Base-by-base conservation (phyloP, 192 early-diverging fungal genomes). In the Rhizophagus clarus region DNA sequence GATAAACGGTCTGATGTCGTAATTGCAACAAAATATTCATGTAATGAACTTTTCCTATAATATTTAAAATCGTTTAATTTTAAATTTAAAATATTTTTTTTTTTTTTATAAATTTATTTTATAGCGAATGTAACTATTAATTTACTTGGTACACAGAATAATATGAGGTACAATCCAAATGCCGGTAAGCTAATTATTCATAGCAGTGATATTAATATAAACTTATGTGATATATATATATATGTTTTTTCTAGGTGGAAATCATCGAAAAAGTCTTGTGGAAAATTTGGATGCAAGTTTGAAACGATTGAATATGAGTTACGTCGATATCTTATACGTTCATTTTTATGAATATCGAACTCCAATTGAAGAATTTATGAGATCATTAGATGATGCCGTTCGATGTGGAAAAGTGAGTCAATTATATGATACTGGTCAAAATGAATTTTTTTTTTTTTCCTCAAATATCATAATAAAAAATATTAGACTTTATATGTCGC, bases 351-450 rank as follows among this genome's bases (percentile, higher is more conserved):
- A 88, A 67, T 88, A 80, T 68, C 49, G 83, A 34, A 90, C 92
- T 0, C 88, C 93, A 2, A 83, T 92, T 20, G 87, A 91, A 70
- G 93, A 94, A 76, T 92, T 91, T 14, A 90, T 94, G 88, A 83
- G 86, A 56, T 90, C 93, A 5, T 76, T 94, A 17, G 76, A 94
- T 72, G 93, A 95, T 75, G 32, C 3, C 1, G 32, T 32, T 32
- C 32, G 32, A 32, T 2, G 32, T 32, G 32, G 32, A 32, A 32
- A 32, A 32, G 32, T 32, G 32, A 32, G 32, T 32, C 32, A 32
- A 32, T 32, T 3, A 32, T 32, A 32, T 32, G 80, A 89, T 67
- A 32, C 5, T n/a, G n/a, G n/a, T n/a, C n/a, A n/a, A n/a, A n/a
- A 12, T 24, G 22, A 6, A 4, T 61, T 14, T 62, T 62, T 62